Evolutionary conservation across 768 basidiomycete genomes (phyloP).

Genomic region (Collybia mongolica): DNA sequence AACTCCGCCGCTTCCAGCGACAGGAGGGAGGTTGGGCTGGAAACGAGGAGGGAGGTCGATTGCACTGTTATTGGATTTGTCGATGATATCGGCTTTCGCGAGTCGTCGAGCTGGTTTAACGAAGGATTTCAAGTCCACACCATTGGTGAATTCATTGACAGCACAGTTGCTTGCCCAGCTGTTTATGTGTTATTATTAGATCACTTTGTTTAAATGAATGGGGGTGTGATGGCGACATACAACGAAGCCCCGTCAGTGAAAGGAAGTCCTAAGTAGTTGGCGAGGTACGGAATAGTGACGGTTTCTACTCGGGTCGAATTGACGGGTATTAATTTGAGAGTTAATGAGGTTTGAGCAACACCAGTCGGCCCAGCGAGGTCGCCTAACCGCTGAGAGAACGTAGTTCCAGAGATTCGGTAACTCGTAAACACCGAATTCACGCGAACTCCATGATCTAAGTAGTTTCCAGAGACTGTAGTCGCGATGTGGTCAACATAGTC

Average conservation of each 20-base stretch:
- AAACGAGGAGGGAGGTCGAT: slow-evolving; percentile 47
- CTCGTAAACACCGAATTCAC: slow-evolving; percentile 63
- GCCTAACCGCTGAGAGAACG: slow-evolving; percentile 57
- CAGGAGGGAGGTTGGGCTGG: slow-evolving; percentile 42
- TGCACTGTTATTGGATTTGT: slow-evolving; percentile 36
- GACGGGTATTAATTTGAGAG: slow-evolving; percentile 43
- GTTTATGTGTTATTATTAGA: background rate
- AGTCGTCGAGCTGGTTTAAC: slow-evolving; percentile 7
- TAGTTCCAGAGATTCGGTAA: slow-evolving; percentile 45
- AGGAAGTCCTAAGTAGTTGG: slow-evolving; percentile 39
- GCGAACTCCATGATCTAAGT: slow-evolving; percentile 60
- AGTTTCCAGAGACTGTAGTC: slow-evolving; percentile 59
- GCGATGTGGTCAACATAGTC: slow-evolving; percentile 58
- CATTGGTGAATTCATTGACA: slow-evolving; percentile 48
- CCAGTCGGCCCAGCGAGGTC: slow-evolving; percentile 53
- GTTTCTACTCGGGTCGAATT: slow-evolving; percentile 47
- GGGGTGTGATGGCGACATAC: slow-evolving; percentile 32
- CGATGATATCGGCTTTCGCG: slow-evolving; percentile 40
- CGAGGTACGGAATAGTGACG: slow-evolving; percentile 52
- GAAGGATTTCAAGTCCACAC: slow-evolving; percentile 37
- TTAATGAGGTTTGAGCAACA: slow-evolving; percentile 44
- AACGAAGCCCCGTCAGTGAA: slow-evolving; percentile 54
- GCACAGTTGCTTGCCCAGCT: slow-evolving; percentile 65
- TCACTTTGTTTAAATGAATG: slow-evolving; percentile 9
- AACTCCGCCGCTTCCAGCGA: slow-evolving; percentile 46